Percentiles rank a stretch among this genome's conserved stretches.
Conservation (phyloP, 768 basidiomycete genomes). For the Cyclocybe aegerita region DNA sequence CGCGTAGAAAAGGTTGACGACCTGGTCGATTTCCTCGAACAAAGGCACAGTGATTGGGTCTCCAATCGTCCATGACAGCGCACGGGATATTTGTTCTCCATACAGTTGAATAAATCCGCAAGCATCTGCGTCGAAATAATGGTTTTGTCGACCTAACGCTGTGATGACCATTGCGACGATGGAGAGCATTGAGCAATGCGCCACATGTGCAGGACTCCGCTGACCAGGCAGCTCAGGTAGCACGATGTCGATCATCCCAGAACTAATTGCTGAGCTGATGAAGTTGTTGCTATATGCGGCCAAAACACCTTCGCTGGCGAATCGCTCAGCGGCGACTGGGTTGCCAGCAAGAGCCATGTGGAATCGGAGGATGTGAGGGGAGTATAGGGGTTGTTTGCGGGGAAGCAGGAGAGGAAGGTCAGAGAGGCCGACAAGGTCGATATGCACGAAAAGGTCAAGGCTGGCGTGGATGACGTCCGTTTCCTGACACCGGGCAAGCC, state of each 20-base stretch:
- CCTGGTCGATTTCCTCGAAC: conserved; percentile 82
- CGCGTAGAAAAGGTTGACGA: conserved; percentile 74
- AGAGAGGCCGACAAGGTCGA: conserved; percentile 69
- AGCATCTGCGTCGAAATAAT: conserved; percentile 82
- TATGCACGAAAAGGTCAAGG: conserved; percentile 67
- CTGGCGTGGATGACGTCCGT: conserved; percentile 75
- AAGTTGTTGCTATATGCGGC: conserved; percentile 82
- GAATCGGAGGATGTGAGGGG: conserved; percentile 79
- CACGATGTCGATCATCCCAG: conserved; percentile 66
- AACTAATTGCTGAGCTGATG: conserved; percentile 73
- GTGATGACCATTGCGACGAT: conserved; percentile 73
- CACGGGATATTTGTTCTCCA: conserved; percentile 73
- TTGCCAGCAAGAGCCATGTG: conserved; percentile 83
- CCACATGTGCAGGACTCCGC: conserved; percentile 74
- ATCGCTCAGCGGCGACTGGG: conserved; percentile 75
- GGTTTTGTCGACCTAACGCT: conserved; percentile 61
- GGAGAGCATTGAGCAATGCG: conserved; percentile 84
- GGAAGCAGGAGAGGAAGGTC: conserved; percentile 62
- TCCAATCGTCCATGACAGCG: conserved; percentile 81
- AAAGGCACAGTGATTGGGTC: conserved; percentile 74
- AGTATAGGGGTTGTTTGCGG: conserved; percentile 67
- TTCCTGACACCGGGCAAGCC: conserved; percentile 82
- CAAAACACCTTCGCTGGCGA: conserved; percentile 82
- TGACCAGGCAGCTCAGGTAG: conserved; percentile 72
- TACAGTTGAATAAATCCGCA: conserved; percentile 85